A percentile compares a stretch with the other conserved stretches of the same genome.
These are phyloP conservation scores for Fusarium decemcellulare DNA, from an alignment of 2,329 filamentous ascomycete genomes.

Conservation along the genomic window DNA sequence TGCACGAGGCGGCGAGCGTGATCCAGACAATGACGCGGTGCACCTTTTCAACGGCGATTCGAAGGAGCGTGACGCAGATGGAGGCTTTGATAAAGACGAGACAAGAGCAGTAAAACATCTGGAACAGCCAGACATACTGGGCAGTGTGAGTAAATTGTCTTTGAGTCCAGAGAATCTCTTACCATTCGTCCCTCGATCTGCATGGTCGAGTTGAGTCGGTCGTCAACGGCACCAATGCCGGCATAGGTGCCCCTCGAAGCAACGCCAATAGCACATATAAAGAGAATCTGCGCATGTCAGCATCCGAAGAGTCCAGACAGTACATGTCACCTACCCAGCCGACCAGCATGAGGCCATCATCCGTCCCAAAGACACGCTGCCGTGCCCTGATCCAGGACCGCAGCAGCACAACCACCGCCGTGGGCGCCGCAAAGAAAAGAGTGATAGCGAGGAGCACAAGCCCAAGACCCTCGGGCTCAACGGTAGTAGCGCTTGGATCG, in stretches of 20 bases:
- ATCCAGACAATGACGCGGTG: conserved; percentile 32
- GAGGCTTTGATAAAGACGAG: conserved; percentile 30
- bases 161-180: not conserved
- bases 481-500: conserved; percentile 9
- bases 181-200: conserved; percentile 27
- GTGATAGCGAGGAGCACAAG: conserved; percentile 9
- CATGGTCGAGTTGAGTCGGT: conserved; percentile 9
- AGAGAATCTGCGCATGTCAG: conserved; percentile 10
- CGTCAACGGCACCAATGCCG: conserved; percentile 27
- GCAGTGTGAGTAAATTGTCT: not conserved
- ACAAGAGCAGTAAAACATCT: conserved; percentile 18
- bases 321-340: too few relatives aligned
- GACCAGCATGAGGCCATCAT: conserved; percentile 33
- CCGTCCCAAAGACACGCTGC: conserved; percentile 23
- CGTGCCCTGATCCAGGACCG: conserved; percentile 12
- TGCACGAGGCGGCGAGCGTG: conserved; percentile 6
- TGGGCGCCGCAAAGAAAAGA: conserved; percentile 15
- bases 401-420: conserved; percentile 6
- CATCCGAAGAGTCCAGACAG: not conserved
- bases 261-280: conserved; percentile 8
- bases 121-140: conserved; percentile 31
- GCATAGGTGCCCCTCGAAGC: not conserved
- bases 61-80: conserved; percentile 33
- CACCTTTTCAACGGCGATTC: conserved; percentile 24
- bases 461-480: conserved; percentile 22